phyloP scores from a whole-genome alignment of 331 rosid species.

The Rhamnella rubrinervis region DNA sequence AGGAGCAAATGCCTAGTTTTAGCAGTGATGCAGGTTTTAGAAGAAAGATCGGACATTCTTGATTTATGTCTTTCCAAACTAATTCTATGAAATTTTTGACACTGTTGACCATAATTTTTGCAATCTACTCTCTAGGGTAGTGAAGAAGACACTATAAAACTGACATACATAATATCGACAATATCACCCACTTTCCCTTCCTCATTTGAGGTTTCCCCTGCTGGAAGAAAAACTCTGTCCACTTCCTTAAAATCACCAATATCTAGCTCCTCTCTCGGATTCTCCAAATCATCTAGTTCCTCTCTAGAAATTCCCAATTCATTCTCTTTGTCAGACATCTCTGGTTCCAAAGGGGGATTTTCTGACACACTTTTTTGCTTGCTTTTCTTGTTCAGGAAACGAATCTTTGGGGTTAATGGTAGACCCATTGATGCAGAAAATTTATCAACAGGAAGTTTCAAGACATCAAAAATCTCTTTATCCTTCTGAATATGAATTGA shows the following conservation, averaged over 20 bases:
- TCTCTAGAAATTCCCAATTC: too few species aligned
- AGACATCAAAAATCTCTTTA: conserved; percentile 79
- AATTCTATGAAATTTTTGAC: not conserved
- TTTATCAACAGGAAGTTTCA: conserved; percentile 64
- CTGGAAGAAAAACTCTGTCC: conserved; percentile 39
- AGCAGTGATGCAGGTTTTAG: not conserved
- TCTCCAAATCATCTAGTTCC: conserved; percentile 25
- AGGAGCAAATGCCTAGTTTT: not conserved
- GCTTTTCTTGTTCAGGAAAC: conserved; percentile 57
- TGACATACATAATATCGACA: conserved; percentile 50
- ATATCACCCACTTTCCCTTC: conserved; percentile 35
- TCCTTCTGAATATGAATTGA: conserved; percentile 75
- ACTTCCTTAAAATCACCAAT: conserved; percentile 29
- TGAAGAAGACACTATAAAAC: not conserved
- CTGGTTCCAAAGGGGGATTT: conserved; percentile 35
- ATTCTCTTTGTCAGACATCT: conserved; percentile 31
- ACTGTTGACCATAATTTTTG: not conserved
- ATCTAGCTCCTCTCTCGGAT: conserved; percentile 46
- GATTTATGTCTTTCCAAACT: not conserved
- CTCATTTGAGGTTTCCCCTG: conserved; percentile 31
- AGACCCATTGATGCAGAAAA: conserved; percentile 85
- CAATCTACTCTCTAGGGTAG: not conserved
- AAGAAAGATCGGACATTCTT: too few species aligned
- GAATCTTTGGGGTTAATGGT: conserved; percentile 78
- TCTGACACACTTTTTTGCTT: conserved; percentile 39